Evolutionary conservation across 1,284 basidiomycete genomes (phyloP).

Genomic region (Austroboletus novae-zelandiae): DNA sequence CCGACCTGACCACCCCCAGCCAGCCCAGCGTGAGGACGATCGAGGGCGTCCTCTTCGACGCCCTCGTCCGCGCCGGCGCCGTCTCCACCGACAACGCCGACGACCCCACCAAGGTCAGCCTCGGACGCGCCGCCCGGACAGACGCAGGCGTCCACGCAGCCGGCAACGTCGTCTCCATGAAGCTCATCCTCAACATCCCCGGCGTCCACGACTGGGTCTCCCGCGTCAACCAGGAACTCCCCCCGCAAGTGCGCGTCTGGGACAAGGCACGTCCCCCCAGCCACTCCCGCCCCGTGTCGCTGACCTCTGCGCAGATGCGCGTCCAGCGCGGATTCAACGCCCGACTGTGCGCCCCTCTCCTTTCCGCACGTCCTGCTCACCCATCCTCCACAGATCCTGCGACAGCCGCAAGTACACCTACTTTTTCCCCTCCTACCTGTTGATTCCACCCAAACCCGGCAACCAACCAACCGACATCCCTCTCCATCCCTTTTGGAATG

Average conservation of each 20-base stretch:
- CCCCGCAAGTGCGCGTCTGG: constrained; percentile 93
- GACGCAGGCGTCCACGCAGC: constrained; percentile 98
- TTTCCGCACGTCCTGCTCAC: constrained; percentile 6
- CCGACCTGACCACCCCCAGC: background rate
- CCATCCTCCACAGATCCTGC: constrained; percentile 56
- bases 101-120: constrained; percentile 85
- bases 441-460: constrained; percentile 86
- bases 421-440: constrained; percentile 91
- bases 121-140: constrained; percentile 90
- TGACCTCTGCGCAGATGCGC: constrained; percentile 45
- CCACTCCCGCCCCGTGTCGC: too few species aligned
- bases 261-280: constrained; percentile 55
- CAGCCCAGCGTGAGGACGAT: constrained; percentile 75
- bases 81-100: constrained; percentile 92
- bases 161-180: constrained; percentile 90
- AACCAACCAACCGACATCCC: constrained; percentile 28
- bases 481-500: constrained; percentile 50
- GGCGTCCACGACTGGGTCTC: constrained; percentile 68
- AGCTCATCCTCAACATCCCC: constrained; percentile 80
- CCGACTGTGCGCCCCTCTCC: constrained; percentile 57
- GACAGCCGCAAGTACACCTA: constrained; percentile 98
- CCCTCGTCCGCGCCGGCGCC: constrained; percentile 86
- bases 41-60: constrained; percentile 88
- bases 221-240: constrained; percentile 85
- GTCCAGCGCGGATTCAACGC: constrained; percentile 94